Base-by-base conservation (phyloP, 164 flowering plant species). In the Taxillus chinensis region DNA sequence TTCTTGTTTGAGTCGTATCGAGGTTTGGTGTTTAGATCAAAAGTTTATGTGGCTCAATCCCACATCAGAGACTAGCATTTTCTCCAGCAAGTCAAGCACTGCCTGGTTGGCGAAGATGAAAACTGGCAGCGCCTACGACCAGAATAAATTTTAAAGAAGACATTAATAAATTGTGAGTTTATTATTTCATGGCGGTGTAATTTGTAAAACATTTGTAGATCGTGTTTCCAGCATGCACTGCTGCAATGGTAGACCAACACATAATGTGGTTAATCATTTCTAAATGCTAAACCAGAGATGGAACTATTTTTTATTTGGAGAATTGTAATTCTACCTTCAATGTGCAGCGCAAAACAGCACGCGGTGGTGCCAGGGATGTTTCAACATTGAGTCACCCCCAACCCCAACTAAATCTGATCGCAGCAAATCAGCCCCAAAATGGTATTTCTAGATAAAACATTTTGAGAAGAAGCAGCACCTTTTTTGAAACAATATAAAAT, bases 51-150 rank as follows among this genome's bases (percentile, higher is more conserved):
- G 27, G 27, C 27, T 27, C 27, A 27, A 27, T 2, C 27, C 27
- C 27, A 27, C 27, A n/a, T n/a, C n/a, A 54, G 96, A 85, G 60
- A 85, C 89, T 51, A 92, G 73, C 3, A 95, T 88, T 9, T 97
- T 92, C 74, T 92, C 97, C 67, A 92, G 73, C 98, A 92, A 90
- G 74, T 90, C 92, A 8, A 92, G 82, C 13, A 97, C 98, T 0
- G 93, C 98, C 65, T 92, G 93, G 75, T 92, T 92, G 7, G 96
- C 98, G 50, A 92, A 92, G 58, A 81, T 80, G 76, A 92, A 85
- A 55, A 86, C 88, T 39, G 98, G 97, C 55, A 74, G 61, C 5
- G 97, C 77, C 98, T 92, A 88, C 76, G 65, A 65, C 2, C 73
- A 45, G 62, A 43, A 64, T 6, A 3, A 55, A 16, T 8, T 8